Conservation (phyloP, 148 eudicot genomes). For the Persicaria maculosa region DNA sequence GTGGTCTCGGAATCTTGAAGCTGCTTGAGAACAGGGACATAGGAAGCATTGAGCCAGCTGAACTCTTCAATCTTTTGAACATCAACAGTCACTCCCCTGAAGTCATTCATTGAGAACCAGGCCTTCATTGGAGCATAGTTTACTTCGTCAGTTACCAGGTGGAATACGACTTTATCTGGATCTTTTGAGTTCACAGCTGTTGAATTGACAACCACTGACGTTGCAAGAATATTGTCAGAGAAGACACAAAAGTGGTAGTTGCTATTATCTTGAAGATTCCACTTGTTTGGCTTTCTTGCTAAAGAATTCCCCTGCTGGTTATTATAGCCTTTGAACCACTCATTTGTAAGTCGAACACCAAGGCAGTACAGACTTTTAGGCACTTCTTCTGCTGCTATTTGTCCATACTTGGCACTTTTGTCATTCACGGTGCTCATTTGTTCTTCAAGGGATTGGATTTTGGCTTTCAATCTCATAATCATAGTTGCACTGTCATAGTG, state of each 20-base stretch:
- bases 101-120: constrained; percentile 70
- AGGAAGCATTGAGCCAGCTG: constrained; percentile 80
- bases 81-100: constrained; percentile 61
- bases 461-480: constrained; percentile 84
- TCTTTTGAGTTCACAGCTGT: constrained; percentile 57
- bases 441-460: constrained; percentile 77
- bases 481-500: constrained; percentile 81
- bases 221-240: constrained; percentile 84
- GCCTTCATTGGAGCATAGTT: constrained; percentile 85
- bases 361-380: constrained; percentile 84
- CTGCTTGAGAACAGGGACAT: constrained; percentile 84
- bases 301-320: constrained; percentile 31
- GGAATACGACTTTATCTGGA: constrained; percentile 59
- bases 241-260: constrained; percentile 72
- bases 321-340: constrained; percentile 51
- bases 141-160: constrained; percentile 79
- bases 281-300: constrained; percentile 29
- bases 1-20: constrained; percentile 76
- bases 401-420: constrained; percentile 71
- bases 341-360: constrained; percentile 62
- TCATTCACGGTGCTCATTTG: constrained; percentile 60
- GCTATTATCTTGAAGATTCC: constrained; percentile 48
- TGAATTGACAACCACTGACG: constrained; percentile 77
- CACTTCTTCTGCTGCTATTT: constrained; percentile 89
- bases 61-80: constrained; percentile 78